These are phyloP conservation scores for Pisolithus microcarpus DNA, from an alignment of 768 basidiomycete genomes.

Conservation along the genomic window DNA sequence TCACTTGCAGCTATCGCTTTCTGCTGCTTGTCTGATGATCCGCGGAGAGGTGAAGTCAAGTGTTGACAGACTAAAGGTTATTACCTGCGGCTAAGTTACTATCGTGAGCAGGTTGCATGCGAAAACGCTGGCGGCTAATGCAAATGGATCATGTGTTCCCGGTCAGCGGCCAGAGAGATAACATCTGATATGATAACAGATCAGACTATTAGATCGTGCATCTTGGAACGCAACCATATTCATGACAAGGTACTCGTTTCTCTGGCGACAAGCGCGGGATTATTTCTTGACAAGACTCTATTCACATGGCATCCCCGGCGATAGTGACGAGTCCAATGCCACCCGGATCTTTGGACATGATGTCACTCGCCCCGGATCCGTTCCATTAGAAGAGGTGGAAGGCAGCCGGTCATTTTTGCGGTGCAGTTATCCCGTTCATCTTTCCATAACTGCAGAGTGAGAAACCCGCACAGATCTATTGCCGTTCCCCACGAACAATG, in stretches of 20 bases:
- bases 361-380: not conserved
- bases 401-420: constrained; percentile 14
- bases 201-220: not conserved
- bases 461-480: constrained; percentile 12
- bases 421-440: constrained; percentile 9
- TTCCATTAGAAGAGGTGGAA: constrained; percentile 8
- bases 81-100: too few species aligned
- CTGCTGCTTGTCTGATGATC: not conserved
- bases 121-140: too few species aligned
- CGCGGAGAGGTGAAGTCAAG: too few species aligned
- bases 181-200: not conserved
- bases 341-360: not conserved
- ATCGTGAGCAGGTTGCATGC: too few species aligned
- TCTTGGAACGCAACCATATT: not conserved
- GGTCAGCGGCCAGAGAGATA: too few species aligned
- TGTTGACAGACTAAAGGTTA: too few species aligned
- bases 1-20: constrained; percentile 1
- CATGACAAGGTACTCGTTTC: too few species aligned
- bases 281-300: not conserved
- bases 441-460: constrained; percentile 15
- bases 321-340: not conserved
- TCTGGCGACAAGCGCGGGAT: not conserved
- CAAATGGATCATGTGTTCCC: too few species aligned
- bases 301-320: not conserved
- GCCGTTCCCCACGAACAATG: constrained; percentile 19